These are phyloP conservation scores for Calonectria hongkongensis DNA, from an alignment of 2,329 filamentous ascomycete species.

Conservation along the genomic window DNA sequence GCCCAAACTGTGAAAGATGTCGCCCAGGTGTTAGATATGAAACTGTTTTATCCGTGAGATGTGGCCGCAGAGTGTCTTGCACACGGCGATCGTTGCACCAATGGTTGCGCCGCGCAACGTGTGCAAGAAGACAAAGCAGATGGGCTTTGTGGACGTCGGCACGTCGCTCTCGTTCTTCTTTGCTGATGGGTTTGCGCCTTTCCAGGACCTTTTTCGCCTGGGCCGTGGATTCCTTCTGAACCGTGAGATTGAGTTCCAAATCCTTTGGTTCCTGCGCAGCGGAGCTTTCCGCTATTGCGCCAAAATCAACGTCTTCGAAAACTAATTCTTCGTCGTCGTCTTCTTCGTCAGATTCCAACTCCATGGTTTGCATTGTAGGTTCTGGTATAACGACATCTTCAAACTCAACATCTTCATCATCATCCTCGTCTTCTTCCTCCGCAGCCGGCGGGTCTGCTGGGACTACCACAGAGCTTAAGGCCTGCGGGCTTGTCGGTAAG, in stretches of 20 bases:
- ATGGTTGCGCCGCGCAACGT: constrained; percentile 85
- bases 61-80: constrained; percentile 78
- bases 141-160: constrained; percentile 91
- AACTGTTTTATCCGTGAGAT: constrained; percentile 80
- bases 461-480: background rate
- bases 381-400: constrained; percentile 70
- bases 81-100: constrained; percentile 89
- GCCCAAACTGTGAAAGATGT: constrained; percentile 82
- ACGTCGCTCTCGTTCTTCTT: constrained; percentile 73
- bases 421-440: constrained; percentile 61
- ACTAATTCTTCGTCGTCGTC: constrained; percentile 64
- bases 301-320: constrained; percentile 71
- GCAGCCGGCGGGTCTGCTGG: constrained; percentile 36
- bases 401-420: constrained; percentile 68
- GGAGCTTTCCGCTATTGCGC: constrained; percentile 51
- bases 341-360: constrained; percentile 68
- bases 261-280: constrained; percentile 57
- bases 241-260: constrained; percentile 72
- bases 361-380: constrained; percentile 71
- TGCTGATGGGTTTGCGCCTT: constrained; percentile 72
- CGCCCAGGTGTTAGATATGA: constrained; percentile 81
- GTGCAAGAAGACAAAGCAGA: constrained; percentile 86
- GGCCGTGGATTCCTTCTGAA: constrained; percentile 62
- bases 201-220: constrained; percentile 58
- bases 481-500: background rate